Conservation (phyloP, 2,329 filamentous ascomycete genomes). For the Pseudogymnoascus sp. region DNA sequence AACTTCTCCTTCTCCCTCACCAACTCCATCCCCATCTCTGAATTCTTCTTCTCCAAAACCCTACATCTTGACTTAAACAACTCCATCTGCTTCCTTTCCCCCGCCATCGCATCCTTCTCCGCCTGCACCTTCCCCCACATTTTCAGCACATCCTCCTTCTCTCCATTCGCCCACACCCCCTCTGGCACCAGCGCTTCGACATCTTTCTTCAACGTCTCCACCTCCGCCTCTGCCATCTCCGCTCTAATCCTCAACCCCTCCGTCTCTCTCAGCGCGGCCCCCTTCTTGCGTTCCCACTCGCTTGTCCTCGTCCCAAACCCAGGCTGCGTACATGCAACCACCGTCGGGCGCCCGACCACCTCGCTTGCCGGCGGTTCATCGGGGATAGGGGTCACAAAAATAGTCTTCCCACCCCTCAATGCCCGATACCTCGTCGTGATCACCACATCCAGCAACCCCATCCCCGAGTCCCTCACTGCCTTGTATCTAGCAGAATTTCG, state of each 20-base stretch:
- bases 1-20: neutral
- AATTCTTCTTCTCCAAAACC: neutral
- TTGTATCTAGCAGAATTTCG: slow-evolving; percentile 28
- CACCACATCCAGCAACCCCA: slow-evolving; percentile 41
- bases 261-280: neutral
- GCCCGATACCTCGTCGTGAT: slow-evolving; percentile 45
- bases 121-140: neutral
- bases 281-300: slow-evolving; percentile 18
- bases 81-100: neutral
- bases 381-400: slow-evolving; percentile 41
- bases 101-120: neutral
- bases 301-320: slow-evolving; percentile 22
- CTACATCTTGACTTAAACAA: neutral
- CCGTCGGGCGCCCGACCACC: slow-evolving; percentile 37
- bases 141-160: neutral
- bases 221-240: neutral
- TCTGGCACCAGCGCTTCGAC: neutral
- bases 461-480: slow-evolving; percentile 17
- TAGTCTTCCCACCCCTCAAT: slow-evolving; percentile 36
- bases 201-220: neutral
- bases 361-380: slow-evolving; percentile 37
- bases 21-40: neutral
- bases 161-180: neutral
- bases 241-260: neutral
- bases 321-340: slow-evolving; percentile 25